These are phyloP conservation scores for Choanephora cucurbitarum DNA, from an alignment of 371 early-diverging fungal species.

Conservation along the genomic window DNA sequence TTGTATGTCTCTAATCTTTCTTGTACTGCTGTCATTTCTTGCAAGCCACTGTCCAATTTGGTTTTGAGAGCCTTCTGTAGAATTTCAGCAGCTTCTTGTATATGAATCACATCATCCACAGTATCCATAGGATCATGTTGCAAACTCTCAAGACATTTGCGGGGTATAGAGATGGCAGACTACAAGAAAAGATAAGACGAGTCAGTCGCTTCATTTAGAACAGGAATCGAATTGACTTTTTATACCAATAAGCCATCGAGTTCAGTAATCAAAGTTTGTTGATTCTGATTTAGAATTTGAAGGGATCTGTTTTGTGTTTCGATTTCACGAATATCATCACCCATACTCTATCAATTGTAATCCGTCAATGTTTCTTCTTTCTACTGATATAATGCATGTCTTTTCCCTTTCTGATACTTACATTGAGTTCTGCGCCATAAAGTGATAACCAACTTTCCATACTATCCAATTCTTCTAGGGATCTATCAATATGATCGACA, in stretches of 20 bases:
- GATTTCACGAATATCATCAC: conserved; percentile 93
- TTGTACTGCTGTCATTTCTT: conserved; percentile 76
- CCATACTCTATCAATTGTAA: conserved; percentile 72
- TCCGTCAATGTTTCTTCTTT: background rate
- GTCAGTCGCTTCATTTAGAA: too few relatives aligned
- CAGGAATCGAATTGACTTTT: too few relatives aligned
- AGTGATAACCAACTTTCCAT: conserved; percentile 86
- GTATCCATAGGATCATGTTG: conserved; percentile 85
- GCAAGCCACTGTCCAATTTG: conserved; percentile 71
- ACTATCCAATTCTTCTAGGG: conserved; percentile 74
- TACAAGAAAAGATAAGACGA: conserved; percentile 8
- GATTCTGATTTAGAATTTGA: conserved; percentile 86
- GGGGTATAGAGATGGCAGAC: conserved; percentile 45
- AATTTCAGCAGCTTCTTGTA: conserved; percentile 79
- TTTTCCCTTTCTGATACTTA: conserved; percentile 31
- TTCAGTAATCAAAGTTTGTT: conserved; percentile 78
- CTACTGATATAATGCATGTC: too few relatives aligned
- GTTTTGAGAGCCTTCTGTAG: conserved; percentile 79
- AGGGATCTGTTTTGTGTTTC: conserved; percentile 90
- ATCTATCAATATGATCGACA: conserved; percentile 78
- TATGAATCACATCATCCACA: conserved; percentile 70
- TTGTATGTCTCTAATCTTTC: conserved; percentile 80
- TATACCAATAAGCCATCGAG: conserved; percentile 76
- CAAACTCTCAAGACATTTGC: conserved; percentile 56
- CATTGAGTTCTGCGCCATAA: conserved; percentile 88